Percentiles rank a stretch among this genome's conserved stretches.
phyloP scores from a whole-genome alignment of 169 alveolate species.

The Amoebophrya sp. region DNA sequence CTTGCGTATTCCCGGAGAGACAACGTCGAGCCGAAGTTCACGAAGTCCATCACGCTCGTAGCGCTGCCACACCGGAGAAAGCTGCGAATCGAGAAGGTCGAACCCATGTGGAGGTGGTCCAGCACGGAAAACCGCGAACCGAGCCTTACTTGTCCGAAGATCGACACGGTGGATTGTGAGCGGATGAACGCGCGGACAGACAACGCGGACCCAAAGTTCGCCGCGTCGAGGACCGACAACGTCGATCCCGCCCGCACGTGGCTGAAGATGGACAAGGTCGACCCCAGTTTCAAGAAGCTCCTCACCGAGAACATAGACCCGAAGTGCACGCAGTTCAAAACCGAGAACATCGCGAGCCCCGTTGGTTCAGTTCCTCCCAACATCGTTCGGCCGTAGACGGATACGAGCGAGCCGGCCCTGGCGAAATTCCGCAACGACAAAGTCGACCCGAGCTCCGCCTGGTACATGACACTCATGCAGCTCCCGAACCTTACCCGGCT shows the following conservation, averaged over 20 bases:
- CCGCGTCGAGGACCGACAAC: slow-evolving; percentile 1
- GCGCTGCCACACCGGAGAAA: not conserved
- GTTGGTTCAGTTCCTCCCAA: not conserved
- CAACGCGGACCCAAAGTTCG: slow-evolving; percentile 19
- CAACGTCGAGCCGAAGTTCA: not conserved
- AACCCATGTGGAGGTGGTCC: not conserved
- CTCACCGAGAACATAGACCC: slow-evolving; percentile 15
- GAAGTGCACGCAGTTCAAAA: not conserved
- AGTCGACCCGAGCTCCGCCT: slow-evolving; percentile 10
- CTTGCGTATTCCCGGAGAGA: slow-evolving; percentile 15
- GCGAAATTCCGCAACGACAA: slow-evolving; percentile 11
- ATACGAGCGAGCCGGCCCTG: not conserved
- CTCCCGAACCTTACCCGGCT: not conserved
- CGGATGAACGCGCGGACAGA: slow-evolving; percentile 25
- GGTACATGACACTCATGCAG: not conserved
- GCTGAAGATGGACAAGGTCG: slow-evolving; percentile 21
- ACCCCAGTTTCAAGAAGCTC: slow-evolving; percentile 25
- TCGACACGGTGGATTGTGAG: not conserved
- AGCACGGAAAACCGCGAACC: not conserved
- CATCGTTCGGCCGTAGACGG: slow-evolving; percentile 8
- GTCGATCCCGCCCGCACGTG: not conserved
- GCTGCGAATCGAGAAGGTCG: not conserved
- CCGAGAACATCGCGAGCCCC: slow-evolving; percentile 4
- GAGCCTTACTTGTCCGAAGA: not conserved
- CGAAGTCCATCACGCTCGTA: not conserved